Conservation (phyloP, 176 grass and related monocot species). For the Lolium multiflorum region DNA sequence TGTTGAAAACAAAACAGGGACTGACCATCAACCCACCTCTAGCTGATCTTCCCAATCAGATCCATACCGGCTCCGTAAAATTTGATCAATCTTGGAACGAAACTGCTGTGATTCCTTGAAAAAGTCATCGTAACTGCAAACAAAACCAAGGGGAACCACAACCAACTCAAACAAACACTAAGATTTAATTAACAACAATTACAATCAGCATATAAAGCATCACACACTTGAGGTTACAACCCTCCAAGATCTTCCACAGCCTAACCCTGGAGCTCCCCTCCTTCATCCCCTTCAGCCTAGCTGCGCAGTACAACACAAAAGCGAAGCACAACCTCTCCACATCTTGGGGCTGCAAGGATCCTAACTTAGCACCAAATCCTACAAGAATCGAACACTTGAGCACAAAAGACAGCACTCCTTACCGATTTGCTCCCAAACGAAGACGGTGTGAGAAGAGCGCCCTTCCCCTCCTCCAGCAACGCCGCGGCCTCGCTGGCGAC, state of each 20-base stretch:
- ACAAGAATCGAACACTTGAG: conserved; percentile 4
- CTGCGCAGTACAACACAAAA: conserved; percentile 73
- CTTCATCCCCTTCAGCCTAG: conserved; percentile 24
- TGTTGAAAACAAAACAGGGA: conserved; percentile 16
- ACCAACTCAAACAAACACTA: too few species aligned
- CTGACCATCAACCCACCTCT: conserved; percentile 51
- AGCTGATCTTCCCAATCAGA: conserved; percentile 77
- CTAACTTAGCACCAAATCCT: conserved; percentile 1
- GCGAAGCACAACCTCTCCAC: conserved; percentile 66
- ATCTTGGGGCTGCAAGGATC: conserved; percentile 62
- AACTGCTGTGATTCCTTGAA: too few species aligned
- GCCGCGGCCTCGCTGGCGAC: conserved; percentile 52
- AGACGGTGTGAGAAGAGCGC: conserved; percentile 35
- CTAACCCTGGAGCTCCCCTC: conserved; percentile 22
- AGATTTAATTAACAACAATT: too few species aligned
- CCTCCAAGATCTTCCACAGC: too few species aligned
- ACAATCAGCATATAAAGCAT: too few species aligned
- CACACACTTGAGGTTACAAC: too few species aligned
- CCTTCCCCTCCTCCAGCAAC: conserved; percentile 62
- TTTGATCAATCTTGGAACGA: too few species aligned
- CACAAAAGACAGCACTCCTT: background rate
- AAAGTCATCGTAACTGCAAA: too few species aligned
- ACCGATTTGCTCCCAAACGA: conserved; percentile 69
- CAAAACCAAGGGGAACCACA: too few species aligned
- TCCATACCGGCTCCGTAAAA: conserved; percentile 42